Base-by-base conservation (phyloP, 1,139 yeast genomes). In the Geotrichum fermentans region DNA sequence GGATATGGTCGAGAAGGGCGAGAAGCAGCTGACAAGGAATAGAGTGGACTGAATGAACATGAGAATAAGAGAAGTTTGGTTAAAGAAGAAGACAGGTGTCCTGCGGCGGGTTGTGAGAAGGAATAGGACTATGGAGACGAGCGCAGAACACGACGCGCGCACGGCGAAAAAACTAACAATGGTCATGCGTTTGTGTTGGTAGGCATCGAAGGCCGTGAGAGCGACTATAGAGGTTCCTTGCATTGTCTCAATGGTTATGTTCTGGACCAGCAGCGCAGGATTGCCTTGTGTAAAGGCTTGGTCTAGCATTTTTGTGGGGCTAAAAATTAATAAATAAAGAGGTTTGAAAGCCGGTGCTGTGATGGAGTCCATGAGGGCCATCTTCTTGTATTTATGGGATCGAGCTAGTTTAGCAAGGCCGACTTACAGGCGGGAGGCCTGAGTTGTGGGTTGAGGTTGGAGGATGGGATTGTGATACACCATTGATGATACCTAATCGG, bases 51-150 rank as follows among this genome's bases (percentile, higher is more conserved):
- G 83, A 10, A 86, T 52, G 4, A 82, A 65, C 39, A 82, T 67
- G 4, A 79, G 62, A 2, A 77, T 47, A 48, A 89, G 71, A 17
- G 85, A 77, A 2, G 71, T 49, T 59, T 80, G 81, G 64, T 89
- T 88, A 46, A 87, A 67, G 18, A 81, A 65, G 62, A 86, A 89
- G 30, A 87, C 77, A 3, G 89, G 85, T 0, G 89, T 78, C 35
- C 67, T 74, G 37, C 55, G 49, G 29, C 54, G 52, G 13, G 50
- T 40, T 30, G 58, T 43, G 39, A 59, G 42, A 14, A 58, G 52
- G 40, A 56, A 51, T 17, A 56, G 47, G 26, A 57, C 45, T 13
- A 56, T 29, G 7, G 58, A 39, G 21, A 60, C 52, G 20, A 55
- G 37, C 10, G 56, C 63, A 14, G 74, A 72, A 45, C 78, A 70